A percentile compares a stretch with the other conserved stretches of the same genome.
phyloP scores from a whole-genome alignment of 139 green algal species.

The Chlamydomonas schloesseri region DNA sequence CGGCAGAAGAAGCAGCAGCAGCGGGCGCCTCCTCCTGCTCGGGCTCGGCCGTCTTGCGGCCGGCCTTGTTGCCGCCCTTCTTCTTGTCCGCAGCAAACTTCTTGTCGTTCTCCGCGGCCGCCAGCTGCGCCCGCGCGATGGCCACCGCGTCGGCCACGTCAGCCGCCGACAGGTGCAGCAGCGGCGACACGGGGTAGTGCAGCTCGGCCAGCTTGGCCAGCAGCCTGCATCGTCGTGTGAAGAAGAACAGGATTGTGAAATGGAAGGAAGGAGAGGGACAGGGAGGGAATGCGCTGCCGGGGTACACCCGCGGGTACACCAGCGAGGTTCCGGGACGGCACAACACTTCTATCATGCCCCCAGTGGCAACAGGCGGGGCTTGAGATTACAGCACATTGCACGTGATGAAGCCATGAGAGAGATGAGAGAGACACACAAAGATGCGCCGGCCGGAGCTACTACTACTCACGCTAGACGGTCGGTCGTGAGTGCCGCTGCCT shows the following conservation, averaged over 20 bases:
- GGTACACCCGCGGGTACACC: no score
- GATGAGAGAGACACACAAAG: no score
- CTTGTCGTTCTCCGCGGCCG: neutral
- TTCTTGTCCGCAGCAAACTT: neutral
- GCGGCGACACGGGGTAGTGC: slow-evolving; percentile 50
- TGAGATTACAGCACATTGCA: no score
- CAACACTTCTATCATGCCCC: no score
- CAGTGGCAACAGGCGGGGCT: no score
- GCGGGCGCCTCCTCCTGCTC: neutral
- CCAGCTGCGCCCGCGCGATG: neutral
- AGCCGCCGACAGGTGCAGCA: slow-evolving; percentile 1
- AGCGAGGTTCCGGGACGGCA: no score
- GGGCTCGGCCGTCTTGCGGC: neutral
- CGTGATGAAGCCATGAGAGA: no score
- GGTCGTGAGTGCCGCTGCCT: slow-evolving; percentile 23
- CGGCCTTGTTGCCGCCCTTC: neutral
- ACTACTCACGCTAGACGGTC: slow-evolving; percentile 45
- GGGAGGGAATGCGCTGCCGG: no score
- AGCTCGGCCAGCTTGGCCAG: slow-evolving; percentile 33
- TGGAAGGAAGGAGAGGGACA: neutral
- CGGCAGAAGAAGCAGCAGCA: no score
- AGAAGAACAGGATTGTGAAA: neutral
- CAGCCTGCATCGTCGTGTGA: slow-evolving; percentile 32
- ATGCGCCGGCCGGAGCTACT: neutral
- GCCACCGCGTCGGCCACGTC: neutral